Percentiles rank a stretch among this genome's conserved stretches.
Conservation (phyloP, 148 eudicot species). For the Selenicereus undatus region DNA sequence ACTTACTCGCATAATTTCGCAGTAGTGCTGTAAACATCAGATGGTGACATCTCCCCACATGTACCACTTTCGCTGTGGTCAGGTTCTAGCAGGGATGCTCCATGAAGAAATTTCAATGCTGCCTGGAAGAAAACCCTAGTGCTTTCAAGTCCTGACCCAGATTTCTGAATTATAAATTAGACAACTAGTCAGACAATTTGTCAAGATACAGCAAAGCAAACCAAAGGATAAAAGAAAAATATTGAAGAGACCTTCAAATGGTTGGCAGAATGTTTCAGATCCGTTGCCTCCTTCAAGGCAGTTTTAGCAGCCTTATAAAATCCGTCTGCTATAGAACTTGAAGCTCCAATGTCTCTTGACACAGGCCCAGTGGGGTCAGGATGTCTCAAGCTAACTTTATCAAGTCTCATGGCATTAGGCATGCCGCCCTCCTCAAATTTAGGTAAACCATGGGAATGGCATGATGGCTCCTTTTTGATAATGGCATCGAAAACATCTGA, state of each 20-base stretch:
- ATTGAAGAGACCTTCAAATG: conserved; percentile 35
- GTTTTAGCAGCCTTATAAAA: conserved; percentile 35
- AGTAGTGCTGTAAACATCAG: conserved; percentile 37
- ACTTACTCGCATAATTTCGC: conserved; percentile 52
- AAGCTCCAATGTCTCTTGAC: conserved; percentile 21
- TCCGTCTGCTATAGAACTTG: conserved; percentile 28
- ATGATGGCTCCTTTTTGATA: conserved; percentile 19
- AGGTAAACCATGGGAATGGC: conserved; percentile 14
- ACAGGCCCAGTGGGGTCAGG: not conserved
- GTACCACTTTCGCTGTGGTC: conserved; percentile 31
- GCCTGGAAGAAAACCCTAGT: conserved; percentile 48
- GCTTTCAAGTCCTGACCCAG: conserved; percentile 35
- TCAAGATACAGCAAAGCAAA: conserved; percentile 3
- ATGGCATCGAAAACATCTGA: conserved; percentile 14
- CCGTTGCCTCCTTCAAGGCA: conserved; percentile 45
- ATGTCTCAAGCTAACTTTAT: conserved; percentile 22
- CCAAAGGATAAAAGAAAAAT: conserved; percentile 1
- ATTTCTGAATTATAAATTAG: conserved; percentile 22
- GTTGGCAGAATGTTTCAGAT: conserved; percentile 44
- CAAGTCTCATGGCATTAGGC: conserved; percentile 18
- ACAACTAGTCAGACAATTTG: conserved; percentile 16
- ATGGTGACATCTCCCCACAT: conserved; percentile 29
- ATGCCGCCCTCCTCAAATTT: conserved; percentile 26
- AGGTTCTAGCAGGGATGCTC: conserved; percentile 46
- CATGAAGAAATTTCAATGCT: conserved; percentile 49